These are phyloP conservation scores for Triangularia verruculosa DNA, from an alignment of 2,329 filamentous ascomycete genomes.

Conservation along the genomic window DNA sequence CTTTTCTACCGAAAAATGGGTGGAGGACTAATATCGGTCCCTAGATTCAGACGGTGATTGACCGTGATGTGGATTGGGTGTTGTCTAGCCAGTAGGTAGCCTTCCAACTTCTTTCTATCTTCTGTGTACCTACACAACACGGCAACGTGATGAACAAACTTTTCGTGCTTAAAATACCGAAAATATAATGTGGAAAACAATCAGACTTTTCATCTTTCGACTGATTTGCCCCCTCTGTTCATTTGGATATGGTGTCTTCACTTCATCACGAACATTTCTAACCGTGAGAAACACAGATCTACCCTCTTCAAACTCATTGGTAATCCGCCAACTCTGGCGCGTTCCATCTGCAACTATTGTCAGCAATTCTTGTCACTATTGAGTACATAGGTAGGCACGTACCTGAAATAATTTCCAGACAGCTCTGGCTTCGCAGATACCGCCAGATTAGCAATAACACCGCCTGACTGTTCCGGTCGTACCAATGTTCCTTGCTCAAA, in stretches of 20 bases:
- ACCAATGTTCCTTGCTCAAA: constrained; percentile 71
- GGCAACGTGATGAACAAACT: constrained; percentile 60
- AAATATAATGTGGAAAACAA: constrained; percentile 60
- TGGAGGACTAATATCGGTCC: background rate
- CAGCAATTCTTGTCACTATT: constrained; percentile 5
- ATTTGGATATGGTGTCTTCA: background rate
- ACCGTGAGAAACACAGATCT: constrained; percentile 13
- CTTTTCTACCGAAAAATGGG: background rate
- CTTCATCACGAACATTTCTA: constrained; percentile 17
- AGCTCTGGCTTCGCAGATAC: constrained; percentile 62
- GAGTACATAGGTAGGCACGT: constrained; percentile 32
- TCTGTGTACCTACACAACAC: constrained; percentile 4
- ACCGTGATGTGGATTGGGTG: constrained; percentile 49
- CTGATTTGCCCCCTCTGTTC: constrained; percentile 49
- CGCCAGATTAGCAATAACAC: constrained; percentile 79
- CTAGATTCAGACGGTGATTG: background rate
- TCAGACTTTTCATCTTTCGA: constrained; percentile 80
- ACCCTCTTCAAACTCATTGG: constrained; percentile 37
- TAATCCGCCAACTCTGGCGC: constrained; percentile 52
- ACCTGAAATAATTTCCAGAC: constrained; percentile 74
- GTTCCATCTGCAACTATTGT: constrained; percentile 47
- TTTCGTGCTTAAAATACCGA: constrained; percentile 74
- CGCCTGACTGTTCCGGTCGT: constrained; percentile 77
- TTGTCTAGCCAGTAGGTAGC: constrained; percentile 40
- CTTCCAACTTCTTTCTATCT: constrained; percentile 11